Base-by-base conservation (phyloP, 345 rosid species). In the Pistacia atlantica region DNA sequence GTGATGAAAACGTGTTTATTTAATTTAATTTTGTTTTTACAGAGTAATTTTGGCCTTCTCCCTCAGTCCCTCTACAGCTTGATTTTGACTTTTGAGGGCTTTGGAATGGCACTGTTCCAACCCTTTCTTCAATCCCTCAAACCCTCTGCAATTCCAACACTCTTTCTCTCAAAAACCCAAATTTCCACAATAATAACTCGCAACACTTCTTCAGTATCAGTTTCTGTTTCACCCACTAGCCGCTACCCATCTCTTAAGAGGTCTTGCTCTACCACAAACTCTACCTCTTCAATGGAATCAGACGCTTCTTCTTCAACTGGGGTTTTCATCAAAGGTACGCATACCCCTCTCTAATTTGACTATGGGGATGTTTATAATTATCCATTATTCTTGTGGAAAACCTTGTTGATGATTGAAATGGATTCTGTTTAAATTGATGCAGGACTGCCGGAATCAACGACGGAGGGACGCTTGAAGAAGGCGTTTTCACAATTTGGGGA, bases 371-470 rank as follows among this genome's bases (percentile, higher is more conserved):
- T 7, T 42, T 0, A 42, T 42, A 7, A 42, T 42, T 42, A 42
- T 42, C 6, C 10, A 42, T 42, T 42, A 42, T 7, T 42, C 8
- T 42, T 5, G 12, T 11, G 0, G 31, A 42, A 31, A 3, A 7
- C 66, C 2, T 4, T 63, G 9, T 33, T 63, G 18, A 13, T 13
- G 45, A 62, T 22, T 65, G 31, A 42, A 4, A 38, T 10, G 1
- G 28, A 65, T 11, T 38, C 25, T 64, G 7, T 64, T 35, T 42
- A 42, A 5, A 9, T 73, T 77, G 71, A 35, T 65, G 77, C 79
- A 86, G 93, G 93, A 51, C 51, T 89, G 79, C 65, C 93, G 7
- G 80, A 73, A 52, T 86, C 93, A 74, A 87, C 83, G 52, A 78
- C 84, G 0, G 91, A 85, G 85, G 88, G 88, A 33, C 85, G 81